Percentiles rank a stretch among this genome's conserved stretches.
These are phyloP conservation scores for Remersonia thermophila DNA, from an alignment of 2,329 filamentous ascomycete genomes.

Conservation along the genomic window DNA sequence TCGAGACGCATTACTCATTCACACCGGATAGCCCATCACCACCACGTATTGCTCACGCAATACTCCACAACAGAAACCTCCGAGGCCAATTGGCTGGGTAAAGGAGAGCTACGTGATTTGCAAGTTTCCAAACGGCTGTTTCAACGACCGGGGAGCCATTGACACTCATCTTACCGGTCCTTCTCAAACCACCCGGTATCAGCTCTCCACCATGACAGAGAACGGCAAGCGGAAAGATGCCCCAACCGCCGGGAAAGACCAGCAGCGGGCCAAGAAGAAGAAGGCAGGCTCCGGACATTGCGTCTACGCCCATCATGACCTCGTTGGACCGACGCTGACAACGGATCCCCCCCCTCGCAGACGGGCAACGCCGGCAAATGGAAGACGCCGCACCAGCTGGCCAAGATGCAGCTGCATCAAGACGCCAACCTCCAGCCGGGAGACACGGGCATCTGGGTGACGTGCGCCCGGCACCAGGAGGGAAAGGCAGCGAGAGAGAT, in stretches of 20 bases:
- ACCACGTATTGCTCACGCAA: too few relatives aligned
- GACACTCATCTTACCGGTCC: too few relatives aligned
- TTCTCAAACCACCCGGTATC: too few relatives aligned
- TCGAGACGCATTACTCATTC: too few relatives aligned
- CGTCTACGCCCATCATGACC: too few relatives aligned
- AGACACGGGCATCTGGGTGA: slow-evolving; percentile 66
- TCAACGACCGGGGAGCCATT: too few relatives aligned
- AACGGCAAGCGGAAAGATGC: slow-evolving; percentile 25
- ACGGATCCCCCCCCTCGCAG: slow-evolving; percentile 23
- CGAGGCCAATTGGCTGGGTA: too few relatives aligned
- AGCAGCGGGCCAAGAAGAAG: slow-evolving; percentile 26
- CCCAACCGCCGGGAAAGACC: slow-evolving; percentile 15
- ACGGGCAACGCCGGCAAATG: slow-evolving; percentile 45
- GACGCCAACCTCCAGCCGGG: slow-evolving; percentile 48
- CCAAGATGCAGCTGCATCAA: slow-evolving; percentile 32
- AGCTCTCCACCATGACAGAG: slow-evolving; percentile 19
- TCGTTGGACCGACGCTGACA: too few relatives aligned
- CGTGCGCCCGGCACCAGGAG: slow-evolving; percentile 61
- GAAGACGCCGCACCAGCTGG: slow-evolving; percentile 47
- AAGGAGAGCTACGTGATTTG: too few relatives aligned
- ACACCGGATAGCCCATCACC: too few relatives aligned
- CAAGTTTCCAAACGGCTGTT: too few relatives aligned
- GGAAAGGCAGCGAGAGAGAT: slow-evolving; percentile 57
- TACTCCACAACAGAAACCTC: too few relatives aligned
- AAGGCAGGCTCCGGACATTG: slow-evolving; percentile 14